Base-by-base conservation (phyloP, 768 basidiomycete genomes). In the Paxillus ammoniavirescens region DNA sequence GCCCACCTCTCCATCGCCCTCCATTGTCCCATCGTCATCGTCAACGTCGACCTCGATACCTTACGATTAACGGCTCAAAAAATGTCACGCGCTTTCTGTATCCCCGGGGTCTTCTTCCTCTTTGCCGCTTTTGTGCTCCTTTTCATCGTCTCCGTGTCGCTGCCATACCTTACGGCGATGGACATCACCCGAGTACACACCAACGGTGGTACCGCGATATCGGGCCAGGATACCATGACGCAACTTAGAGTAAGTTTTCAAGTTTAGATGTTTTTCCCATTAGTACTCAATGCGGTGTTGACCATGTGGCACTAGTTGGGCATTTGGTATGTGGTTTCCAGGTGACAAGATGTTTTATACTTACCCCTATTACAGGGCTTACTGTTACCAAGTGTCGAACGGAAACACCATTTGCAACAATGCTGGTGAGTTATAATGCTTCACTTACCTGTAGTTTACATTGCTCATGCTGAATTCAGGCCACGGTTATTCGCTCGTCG, bases 71-170 rank as follows among this genome's bases (percentile, higher is more conserved):
- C 36, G 12, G 36, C 21, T 5, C 21, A 10, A 35, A 57, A 48
- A 4, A 81, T 77, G 77, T 56, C 73, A 18, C 77, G 82, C 56
- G 61, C 69, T 23, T 82, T 86, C 71, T 85, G 84, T 63, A 73
- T 89, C 55, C 83, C 84, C 3, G 85, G 82, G 31, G 60, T 81
- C 36, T 67, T 82, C 58, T 76, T 82, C 59, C 71, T 89, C 49
- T 73, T 81, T 61, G 71, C 67, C 42, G 88, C 89, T 26, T 79
- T 89, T 53, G 77, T 86, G 2, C 78, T 91, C 56, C 80, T 79
- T 59, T 73, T 90, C 64, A 71, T 91, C 57, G 80, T 83, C 31
- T 83, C 88, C 12, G 76, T 91, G 46, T 91, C 89, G 14, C 72
- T 90, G 3, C 89, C 90, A 1, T 83, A 73, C 70, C 74, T 91